Base-by-base conservation (phyloP, 2,329 filamentous ascomycete species). In the Cladosporium cucumerinum region DNA sequence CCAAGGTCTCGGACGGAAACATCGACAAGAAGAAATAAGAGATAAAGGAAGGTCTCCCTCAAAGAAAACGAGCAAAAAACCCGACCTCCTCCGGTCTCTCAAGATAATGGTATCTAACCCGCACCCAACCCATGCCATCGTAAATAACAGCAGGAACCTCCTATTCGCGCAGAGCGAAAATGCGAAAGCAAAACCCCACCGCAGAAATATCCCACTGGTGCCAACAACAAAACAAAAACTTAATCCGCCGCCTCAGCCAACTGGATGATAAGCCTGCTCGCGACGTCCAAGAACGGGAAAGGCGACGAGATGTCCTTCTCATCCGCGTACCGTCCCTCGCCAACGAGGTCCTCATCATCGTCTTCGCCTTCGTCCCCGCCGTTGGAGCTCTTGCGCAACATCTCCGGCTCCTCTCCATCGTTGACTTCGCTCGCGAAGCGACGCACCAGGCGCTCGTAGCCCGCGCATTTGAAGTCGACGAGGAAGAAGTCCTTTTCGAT, bases 391-490 rank as follows among this genome's bases (percentile, higher is more conserved):
- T 72, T 69, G 32, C 63, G 63, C 66, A 71, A 66, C 32, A 61
- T 30, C n/a, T 65, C 63, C 25, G 58, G 63, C 65, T 36, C 64
- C 25, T 52, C 69, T 48, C 66, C 69, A 28, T 69, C 72, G n/a
- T 64, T 74, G 43, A 76, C 70, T 52, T 77, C 74, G 28, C 71
- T 68, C 8, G 79, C 76, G 55, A 82, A 74, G 5, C 78, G 76
- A 11, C 73, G 72, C 3, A 89, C 87, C 57, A 94, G 89, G 63
- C 95, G 92, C 80, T 99, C 95, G 79, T 99, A 99, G 23, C 95
- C 95, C 16, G 95, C 93, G 77, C 94, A 98, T 77, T 97, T 98
- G 83, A 99, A 99, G 77, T 99, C 95, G 57, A 99, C 95, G 68
- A 99, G 89, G 78, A 94, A 98, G 69, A 95, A 94, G 63, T 91